Evolutionary conservation across 306 rosid genomes (phyloP).

Genomic region (Casuarina equisetifolia): DNA sequence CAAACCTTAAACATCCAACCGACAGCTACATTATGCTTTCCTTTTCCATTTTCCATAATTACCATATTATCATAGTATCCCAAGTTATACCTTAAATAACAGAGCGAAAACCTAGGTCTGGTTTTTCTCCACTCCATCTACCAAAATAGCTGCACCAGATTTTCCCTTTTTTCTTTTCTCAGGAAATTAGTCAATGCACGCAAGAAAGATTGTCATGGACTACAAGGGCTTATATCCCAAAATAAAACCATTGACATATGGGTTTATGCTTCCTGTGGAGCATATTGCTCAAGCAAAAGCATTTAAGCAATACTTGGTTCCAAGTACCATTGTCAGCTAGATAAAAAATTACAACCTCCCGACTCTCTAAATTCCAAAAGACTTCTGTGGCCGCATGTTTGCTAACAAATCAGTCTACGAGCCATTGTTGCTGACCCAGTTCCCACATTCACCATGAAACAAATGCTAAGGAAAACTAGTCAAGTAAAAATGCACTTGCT

Average conservation of each 20-base stretch:
- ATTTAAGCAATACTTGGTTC: background rate
- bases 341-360: background rate
- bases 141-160: background rate
- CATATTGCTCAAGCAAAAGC: background rate
- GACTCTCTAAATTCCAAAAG: background rate
- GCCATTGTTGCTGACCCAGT: background rate
- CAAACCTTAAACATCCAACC: background rate
- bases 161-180: background rate
- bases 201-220: background rate
- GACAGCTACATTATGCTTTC: background rate
- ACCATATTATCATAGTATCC: background rate
- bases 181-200: background rate
- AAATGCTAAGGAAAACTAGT: background rate
- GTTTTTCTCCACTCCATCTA: background rate
- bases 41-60: background rate
- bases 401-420: background rate
- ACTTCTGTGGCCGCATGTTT: background rate
- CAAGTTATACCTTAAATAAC: background rate
- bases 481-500: background rate
- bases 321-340: background rate
- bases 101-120: background rate
- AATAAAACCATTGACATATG: background rate
- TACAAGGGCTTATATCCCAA: background rate
- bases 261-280: background rate
- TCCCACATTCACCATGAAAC: conserved; percentile 2